Conservation (phyloP, 73 alveolate genomes). For the Tetrahymena elliotti region DNA sequence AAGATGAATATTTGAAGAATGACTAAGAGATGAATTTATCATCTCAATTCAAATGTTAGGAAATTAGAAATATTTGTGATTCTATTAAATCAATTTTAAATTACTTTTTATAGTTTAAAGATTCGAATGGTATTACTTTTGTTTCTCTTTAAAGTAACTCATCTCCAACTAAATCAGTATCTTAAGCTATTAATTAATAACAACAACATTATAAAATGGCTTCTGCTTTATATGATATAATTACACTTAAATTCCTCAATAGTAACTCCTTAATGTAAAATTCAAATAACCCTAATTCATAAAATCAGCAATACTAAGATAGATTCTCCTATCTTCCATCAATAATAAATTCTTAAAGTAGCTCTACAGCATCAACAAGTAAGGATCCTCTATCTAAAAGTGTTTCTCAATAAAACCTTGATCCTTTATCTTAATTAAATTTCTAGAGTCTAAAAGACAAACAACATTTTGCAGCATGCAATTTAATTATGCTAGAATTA, state of each 20-base stretch:
- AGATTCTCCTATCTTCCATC: not conserved
- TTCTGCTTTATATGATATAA: not conserved
- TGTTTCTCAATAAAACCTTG: not conserved
- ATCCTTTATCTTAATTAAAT: not conserved
- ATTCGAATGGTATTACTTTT: not conserved
- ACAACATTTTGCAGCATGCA: not conserved
- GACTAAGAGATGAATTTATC: not conserved
- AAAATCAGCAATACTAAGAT: not conserved
- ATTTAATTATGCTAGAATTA: not conserved
- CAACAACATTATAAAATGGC: not conserved
- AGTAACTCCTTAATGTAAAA: not conserved
- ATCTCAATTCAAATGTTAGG: not conserved
- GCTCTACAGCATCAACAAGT: not conserved
- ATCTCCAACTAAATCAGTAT: not conserved
- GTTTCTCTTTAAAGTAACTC: not conserved
- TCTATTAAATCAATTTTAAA: not conserved
- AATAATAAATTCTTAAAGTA: not conserved
- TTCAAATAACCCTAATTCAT: not conserved
- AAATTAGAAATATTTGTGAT: not conserved
- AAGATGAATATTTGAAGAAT: not conserved
- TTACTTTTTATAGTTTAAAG: not conserved
- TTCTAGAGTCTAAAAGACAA: not conserved
- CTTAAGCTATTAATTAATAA: not conserved
- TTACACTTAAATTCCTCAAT: not conserved
- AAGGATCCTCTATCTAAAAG: not conserved